phyloP scores from a whole-genome alignment of 257 asterid species.

The Solanum corneliomulleri region DNA sequence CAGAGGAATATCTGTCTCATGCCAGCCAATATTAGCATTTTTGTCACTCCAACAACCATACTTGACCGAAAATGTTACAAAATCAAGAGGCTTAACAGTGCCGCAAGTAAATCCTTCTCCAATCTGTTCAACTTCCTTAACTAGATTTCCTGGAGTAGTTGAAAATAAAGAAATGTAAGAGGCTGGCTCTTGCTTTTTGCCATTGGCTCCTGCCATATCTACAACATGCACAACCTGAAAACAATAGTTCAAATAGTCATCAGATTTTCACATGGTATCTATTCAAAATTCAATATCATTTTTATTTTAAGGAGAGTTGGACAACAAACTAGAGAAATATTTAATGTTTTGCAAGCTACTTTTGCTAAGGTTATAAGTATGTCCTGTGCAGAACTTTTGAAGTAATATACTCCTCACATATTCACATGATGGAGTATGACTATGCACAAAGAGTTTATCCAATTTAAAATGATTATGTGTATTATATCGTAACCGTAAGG shows the following conservation, averaged over 20 bases:
- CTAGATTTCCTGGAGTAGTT: conserved; percentile 72
- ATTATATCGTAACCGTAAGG: background rate
- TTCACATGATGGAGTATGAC: background rate
- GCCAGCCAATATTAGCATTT: conserved; percentile 49
- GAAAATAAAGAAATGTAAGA: conserved; percentile 71
- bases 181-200: conserved; percentile 31
- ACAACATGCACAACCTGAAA: conserved; percentile 85
- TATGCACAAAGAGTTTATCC: background rate
- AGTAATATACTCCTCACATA: background rate
- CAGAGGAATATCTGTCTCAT: conserved; percentile 54
- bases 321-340: background rate
- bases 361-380: background rate
- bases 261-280: background rate
- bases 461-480: background rate
- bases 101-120: conserved; percentile 79
- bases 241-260: background rate
- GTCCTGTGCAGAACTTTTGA: background rate
- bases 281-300: background rate
- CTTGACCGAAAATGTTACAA: conserved; percentile 66
- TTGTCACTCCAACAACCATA: conserved; percentile 68
- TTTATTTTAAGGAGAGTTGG: background rate
- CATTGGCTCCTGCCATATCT: conserved; percentile 31
- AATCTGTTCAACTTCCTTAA: conserved; percentile 52
- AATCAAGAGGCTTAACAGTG: conserved; percentile 48
- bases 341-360: background rate